Evolutionary conservation across 2,329 filamentous ascomycete genomes (phyloP), one percentile per base, ranked within the genome.

Genomic region (Botrytis hyacinthi): DNA sequence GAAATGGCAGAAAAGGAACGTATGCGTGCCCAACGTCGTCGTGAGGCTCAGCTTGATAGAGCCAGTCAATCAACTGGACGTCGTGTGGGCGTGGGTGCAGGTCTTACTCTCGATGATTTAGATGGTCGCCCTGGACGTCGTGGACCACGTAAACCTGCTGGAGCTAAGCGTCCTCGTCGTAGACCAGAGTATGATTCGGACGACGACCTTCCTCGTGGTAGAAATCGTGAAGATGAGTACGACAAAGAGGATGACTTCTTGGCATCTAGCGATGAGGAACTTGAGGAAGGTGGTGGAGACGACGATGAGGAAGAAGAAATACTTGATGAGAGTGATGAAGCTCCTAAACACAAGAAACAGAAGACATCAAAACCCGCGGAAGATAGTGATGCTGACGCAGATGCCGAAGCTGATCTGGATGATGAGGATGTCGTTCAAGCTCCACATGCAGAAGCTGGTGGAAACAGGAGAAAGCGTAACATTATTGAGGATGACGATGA

Each of bases 231-330:
- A 74, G 91, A 95, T 76, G 91, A 93, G 77, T 95, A 95, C 80
- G 92, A 95, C 75, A 87, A 91, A 80, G 92, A 92, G 48, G 93
- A 95, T 79, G 93, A 91, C 73, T 95, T 95, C 80, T 87, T 95
- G 73, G 93, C 91, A 5, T 86, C 86, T 5, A 94, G 91, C 78
- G 92, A 94, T 76, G 92, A 93, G 74, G 93, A 94, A 60, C 81
- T 83, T 60, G 89, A 88, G 59, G 83, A 85, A 74, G 89, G 87
- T 1, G 90, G 90, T 32, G 90, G 92, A 1, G 80, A 81, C 16
- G 80, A 82, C 29, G 80, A 81, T 26, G 80, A 82, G 51, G 77
- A 81, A 57, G 78, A 80, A 51, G 78, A 80, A 54, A 76, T 87
- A 5, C 78, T 86, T 54, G 85, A 87, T n/a, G 86, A 87, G 16